These are phyloP conservation scores for Podaxis carcinomalis DNA, from an alignment of 768 basidiomycete species.

Conservation along the genomic window DNA sequence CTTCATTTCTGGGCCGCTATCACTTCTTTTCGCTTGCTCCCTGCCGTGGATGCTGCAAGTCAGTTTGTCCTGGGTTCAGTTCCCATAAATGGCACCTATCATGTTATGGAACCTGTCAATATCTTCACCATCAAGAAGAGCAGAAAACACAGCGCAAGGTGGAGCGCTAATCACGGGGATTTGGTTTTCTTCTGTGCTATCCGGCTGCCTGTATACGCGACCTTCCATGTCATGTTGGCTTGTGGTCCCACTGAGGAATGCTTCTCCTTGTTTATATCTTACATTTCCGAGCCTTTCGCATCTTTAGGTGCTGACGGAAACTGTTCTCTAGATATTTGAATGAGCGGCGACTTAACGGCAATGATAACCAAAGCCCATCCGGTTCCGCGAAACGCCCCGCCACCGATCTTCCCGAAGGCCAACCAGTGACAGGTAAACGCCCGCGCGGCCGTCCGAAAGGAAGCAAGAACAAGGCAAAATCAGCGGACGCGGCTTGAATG, in stretches of 20 bases:
- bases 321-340: slow-evolving; percentile 48
- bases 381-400: slow-evolving; percentile 27
- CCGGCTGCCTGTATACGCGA: not conserved
- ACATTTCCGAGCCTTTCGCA: not conserved
- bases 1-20: not conserved
- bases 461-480: slow-evolving; percentile 51
- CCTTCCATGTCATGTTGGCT: not conserved
- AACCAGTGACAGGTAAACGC: slow-evolving; percentile 35
- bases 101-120: slow-evolving; percentile 6
- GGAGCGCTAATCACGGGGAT: not conserved
- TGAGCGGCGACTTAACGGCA: slow-evolving; percentile 56
- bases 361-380: slow-evolving; percentile 20
- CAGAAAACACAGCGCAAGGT: not conserved
- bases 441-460: slow-evolving; percentile 68
- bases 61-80: not conserved
- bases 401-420: slow-evolving; percentile 19
- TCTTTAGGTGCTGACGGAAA: not conserved
- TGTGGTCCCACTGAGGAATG: not conserved
- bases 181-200: slow-evolving; percentile 11
- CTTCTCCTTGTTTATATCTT: not conserved
- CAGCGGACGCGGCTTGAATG: slow-evolving; percentile 4
- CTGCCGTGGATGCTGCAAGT: not conserved
- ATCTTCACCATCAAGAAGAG: not conserved
- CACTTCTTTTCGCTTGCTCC: slow-evolving; percentile 6
- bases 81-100: not conserved